Conservation (phyloP, 345 rosid species). For the Mangifera indica region DNA sequence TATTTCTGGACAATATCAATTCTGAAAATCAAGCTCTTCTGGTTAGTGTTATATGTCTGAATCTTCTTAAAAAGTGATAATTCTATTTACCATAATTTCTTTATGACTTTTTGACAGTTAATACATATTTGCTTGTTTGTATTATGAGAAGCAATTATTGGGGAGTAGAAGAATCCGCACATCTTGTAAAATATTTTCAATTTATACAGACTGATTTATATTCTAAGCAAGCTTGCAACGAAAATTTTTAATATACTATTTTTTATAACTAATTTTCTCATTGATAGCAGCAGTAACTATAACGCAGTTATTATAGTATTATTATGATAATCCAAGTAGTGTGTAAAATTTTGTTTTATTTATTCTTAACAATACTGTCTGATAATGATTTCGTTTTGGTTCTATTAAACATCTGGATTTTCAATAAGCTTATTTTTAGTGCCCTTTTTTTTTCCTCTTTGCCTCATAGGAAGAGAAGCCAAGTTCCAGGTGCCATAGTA, state of each 20-base stretch:
- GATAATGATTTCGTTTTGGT: not conserved
- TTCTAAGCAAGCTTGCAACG: too few relatives aligned
- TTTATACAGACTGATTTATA: too few relatives aligned
- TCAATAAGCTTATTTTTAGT: not conserved
- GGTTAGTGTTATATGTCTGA: constrained; percentile 40
- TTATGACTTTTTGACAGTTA: not conserved
- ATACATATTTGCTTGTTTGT: not conserved
- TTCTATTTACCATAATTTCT: constrained; percentile 16
- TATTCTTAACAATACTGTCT: not conserved
- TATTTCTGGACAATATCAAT: constrained; percentile 65
- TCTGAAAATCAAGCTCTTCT: constrained; percentile 76
- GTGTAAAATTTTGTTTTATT: not conserved
- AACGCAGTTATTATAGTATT: not conserved
- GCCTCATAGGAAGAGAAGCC: not conserved
- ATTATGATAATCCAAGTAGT: not conserved
- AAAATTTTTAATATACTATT: too few relatives aligned
- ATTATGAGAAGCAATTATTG: not conserved
- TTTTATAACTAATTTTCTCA: too few relatives aligned
- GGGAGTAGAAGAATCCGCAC: not conserved
- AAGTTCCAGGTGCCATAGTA: too few relatives aligned
- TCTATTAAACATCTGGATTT: not conserved
- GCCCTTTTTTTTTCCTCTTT: not conserved
- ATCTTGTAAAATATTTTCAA: constrained; percentile 2
- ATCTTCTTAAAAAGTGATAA: constrained; percentile 8
- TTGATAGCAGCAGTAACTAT: not conserved